Evolutionary conservation across 495 filamentous ascomycete species (phyloP), one percentile per base, ranked within the genome.

Genomic region (Aspergillus bertholletiae): DNA sequence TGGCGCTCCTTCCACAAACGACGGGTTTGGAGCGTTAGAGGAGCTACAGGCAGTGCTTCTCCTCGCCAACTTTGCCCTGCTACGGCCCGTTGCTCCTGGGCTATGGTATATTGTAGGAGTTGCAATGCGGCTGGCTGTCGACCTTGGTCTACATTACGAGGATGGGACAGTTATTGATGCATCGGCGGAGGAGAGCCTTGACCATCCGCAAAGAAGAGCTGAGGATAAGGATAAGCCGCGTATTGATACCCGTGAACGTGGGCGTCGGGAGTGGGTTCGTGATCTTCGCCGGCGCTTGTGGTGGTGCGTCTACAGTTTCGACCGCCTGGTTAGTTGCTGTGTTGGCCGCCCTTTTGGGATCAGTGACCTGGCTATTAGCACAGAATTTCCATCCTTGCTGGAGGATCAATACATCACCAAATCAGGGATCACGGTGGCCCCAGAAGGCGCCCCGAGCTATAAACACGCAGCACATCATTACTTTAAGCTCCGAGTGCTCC

Each of bases 21-120:
- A 87, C 53, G 83, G 86, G 1, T 85, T 84, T 56, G 88, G 88
- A 13, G 92, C 91, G 0, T 68, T 97, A 54, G 92, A 97, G 68
- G 92, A 96, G 67, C 77, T 97, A 37, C 93, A 97, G 65, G 90
- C 90, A 26, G 92, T 97, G 7, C 74, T 97, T 46, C 74, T 97
- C 30, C 75, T 97, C 41, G 93, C 93, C 28, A 89, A 90, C 37
- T 96, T 97, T 77, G 93, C 93, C 2, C 72, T 97, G 37, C 77
- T 97, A 56, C 79, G 93, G 57, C 93, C 93, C 2, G 90, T 97
- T 45, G 89, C 93, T 3, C 93, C 93, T 0, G 93, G 93, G 41
- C 73, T 97, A 24, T 97, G 93, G 93, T 97, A 97, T 67, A 97
- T 97, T 49, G 87, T 95, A 46, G 93, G 93, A 12, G 92, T 96